Base-by-base conservation (phyloP, 352 stramenopile genomes). In the Pseudoperonospora humuli region DNA sequence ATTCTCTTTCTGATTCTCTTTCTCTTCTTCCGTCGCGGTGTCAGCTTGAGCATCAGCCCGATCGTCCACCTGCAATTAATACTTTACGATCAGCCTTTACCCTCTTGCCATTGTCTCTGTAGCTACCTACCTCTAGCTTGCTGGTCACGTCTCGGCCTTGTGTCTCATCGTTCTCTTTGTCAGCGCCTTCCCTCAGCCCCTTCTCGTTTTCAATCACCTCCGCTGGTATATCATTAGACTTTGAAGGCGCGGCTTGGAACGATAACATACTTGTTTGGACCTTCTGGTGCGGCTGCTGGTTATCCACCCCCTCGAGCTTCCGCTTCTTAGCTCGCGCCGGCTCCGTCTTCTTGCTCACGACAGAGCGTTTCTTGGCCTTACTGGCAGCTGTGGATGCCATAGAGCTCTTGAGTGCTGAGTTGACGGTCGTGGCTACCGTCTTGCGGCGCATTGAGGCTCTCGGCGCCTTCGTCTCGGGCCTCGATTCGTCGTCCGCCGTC, bases 191-290 rank as follows among this genome's bases (percentile, higher is more conserved):
- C 6, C n/a, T 27, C 13, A n/a, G 2, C 15, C 7, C 35, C 26
- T 27, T 37, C 39, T 55, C 23, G 8, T 39, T 17, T 5, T 39
- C 7, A 14, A 27, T 9, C 33, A 39, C 0, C 18, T 25, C 33
- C 17, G 8, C 14, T 10, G 18, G 7, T 20, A 31, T 40, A 23
- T 49, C 42, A 19, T 49, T 66, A 17, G 28, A 14, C 25, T 41
- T 65, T 18, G 50, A 42, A 17, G 38, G 37, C n/a, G 51, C 24
- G 38, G 51, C 39, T 54, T 86, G 70, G 47, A 86, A 88, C 36
- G 64, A 77, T 36, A 88, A 47, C 53, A 88, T 61, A 46, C 71
- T 84, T 10, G 68, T 84, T 44, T 87, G 75, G n/a, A 78, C 54
- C 41, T 85, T 84, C 34, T 66, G 49, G 20, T 65, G 57, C 15